These are phyloP conservation scores for Colletotrichum costaricense DNA, from an alignment of 2,329 filamentous ascomycete species.

Conservation along the genomic window DNA sequence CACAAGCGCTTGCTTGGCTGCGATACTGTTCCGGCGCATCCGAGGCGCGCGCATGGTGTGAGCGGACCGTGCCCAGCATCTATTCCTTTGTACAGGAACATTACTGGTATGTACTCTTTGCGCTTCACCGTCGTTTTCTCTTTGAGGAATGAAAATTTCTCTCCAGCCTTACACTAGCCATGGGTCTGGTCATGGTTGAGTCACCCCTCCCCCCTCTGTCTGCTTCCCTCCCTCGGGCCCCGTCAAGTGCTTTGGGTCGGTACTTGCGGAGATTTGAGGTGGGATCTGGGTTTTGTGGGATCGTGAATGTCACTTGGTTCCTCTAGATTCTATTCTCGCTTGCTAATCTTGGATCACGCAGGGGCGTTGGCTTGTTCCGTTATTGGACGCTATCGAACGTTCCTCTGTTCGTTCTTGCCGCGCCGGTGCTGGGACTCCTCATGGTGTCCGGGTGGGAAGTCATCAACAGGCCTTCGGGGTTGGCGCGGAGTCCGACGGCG, in stretches of 20 bases:
- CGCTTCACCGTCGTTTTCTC: background rate
- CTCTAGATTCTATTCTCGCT: background rate
- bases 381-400: conserved; percentile 93
- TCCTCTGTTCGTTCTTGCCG: conserved; percentile 86
- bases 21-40: conserved; percentile 69
- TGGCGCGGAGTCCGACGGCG: conserved; percentile 21
- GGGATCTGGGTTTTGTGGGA: background rate
- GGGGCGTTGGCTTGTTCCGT: conserved; percentile 86
- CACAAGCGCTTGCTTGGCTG: conserved; percentile 80
- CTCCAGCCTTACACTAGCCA: conserved; percentile 3
- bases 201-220: background rate
- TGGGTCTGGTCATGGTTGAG: background rate
- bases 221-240: background rate
- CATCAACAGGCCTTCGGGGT: conserved; percentile 39
- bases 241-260: background rate
- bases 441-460: conserved; percentile 67
- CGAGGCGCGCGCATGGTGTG: conserved; percentile 78
- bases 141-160: background rate
- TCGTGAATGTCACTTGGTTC: background rate
- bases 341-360: conserved; percentile 48
- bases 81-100: conserved; percentile 89
- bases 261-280: conserved; percentile 28
- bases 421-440: conserved; percentile 79
- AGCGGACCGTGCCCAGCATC: conserved; percentile 80
- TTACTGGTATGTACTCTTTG: conserved; percentile 78